Evolutionary conservation across 2,329 filamentous ascomycete genomes (phyloP), one percentile per base, ranked within the genome.

Genomic region (Aspergillus chevalieri): DNA sequence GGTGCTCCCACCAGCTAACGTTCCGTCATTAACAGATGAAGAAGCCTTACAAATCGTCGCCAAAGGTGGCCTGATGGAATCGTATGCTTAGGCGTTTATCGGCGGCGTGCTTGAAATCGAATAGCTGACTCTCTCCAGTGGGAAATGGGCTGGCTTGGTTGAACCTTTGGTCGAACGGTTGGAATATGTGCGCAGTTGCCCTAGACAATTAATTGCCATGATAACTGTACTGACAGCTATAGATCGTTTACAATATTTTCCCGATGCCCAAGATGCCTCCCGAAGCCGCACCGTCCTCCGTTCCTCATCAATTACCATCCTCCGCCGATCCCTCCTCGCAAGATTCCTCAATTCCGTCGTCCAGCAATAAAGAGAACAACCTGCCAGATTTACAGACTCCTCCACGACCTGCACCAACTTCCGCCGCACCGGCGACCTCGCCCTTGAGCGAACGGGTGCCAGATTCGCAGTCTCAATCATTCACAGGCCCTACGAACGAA

Each of bases 201-300:
- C 9, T 6, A 15, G 6, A 10, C 14, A n/a, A 6, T 44, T 28
- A n/a, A 6, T 44, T 28, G 17, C 21, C 2, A 10, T 17, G 10
- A 44, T 15, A 26, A 9, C 24, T 30, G 10, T 21, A 17, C 50
- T 58, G 36, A 53, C 54, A 22, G 21, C 43, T 46, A 19, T 52
- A 94, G 88, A 92, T 90, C 57, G 81, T 87, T 38, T 80, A 81
- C 67, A 78, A 83, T 64, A 84, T 85, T 47, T 95, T 95, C 60
- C 83, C 87, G 39, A 84, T 86, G 58, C 87, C 87, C 9, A 76
- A 74, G 47, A 70, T 82, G 47, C 77, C 73, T 41, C 68, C 71
- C 52, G 62, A 72, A 58, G 64, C 72, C 51, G 24, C 15, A 24
- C 46, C 26, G 5, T 33, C 44, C 10, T 46, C 62, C 65, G 57